Evolutionary conservation across 148 eudicot species (phyloP), one percentile per base, ranked within the genome.

Genomic region (Nepenthes mirabilis): DNA sequence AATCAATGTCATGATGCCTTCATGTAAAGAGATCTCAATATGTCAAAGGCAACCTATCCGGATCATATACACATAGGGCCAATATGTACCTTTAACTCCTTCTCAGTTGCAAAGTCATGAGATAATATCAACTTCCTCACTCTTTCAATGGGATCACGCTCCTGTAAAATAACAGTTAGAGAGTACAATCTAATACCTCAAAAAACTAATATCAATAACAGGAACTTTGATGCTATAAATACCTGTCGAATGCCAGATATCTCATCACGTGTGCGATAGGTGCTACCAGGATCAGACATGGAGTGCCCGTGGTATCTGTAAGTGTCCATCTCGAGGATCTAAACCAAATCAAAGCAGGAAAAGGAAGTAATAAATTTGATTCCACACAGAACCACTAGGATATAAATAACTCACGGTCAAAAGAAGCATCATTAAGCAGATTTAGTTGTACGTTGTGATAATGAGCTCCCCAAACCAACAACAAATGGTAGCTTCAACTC

Each of bases 241-340:
- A 93, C 99, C 95, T 88, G 91, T 74, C 96, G 79, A 53, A 88
- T 71, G 43, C 95, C 96, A 62, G 78, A 63, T 34, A 93, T 82
- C 70, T 93, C 99, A 77, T 88, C 96, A 79, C 99, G 95, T 34
- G 96, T 93, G 14, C 99, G 82, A 68, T 93, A 93, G 47, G 99
- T 88, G 85, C 96, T 93, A 52, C 99, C 99, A 64, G 96, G 99
- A 70, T 93, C 99, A 74, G 96, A 93, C 99, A 93, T 93, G 53
- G 99, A 93, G 77, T 93, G 99, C 2, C 99, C 99, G 51, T 93
- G 99, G 75, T 93, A 93, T 71, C 99, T 82, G 68, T 93, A 93
- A 14, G 96, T 88, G 78, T 93, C 99, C 99, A 93, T 93, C 72
- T 93, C 99, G 63, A 93, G 89, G 69, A 93, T 93, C 99, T 93